These are phyloP conservation scores for Porphyrellus cyaneotinctus DNA, from an alignment of 768 basidiomycete species.

Conservation along the genomic window DNA sequence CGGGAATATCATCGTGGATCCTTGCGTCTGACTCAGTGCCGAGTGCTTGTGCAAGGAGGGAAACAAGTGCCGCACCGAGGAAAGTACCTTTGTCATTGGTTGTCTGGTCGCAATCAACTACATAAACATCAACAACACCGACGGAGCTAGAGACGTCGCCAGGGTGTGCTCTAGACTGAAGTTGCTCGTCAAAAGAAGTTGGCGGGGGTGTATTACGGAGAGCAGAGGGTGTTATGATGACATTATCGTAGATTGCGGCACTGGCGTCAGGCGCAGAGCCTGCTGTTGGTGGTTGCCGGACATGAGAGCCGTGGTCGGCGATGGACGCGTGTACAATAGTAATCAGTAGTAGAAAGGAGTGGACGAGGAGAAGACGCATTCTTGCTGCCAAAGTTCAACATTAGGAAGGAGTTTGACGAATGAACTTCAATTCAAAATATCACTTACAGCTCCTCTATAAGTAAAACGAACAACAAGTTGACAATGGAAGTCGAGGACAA, in stretches of 20 bases:
- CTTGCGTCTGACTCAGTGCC: no score
- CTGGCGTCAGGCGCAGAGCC: no score
- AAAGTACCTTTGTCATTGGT: no score
- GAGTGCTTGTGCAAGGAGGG: no score
- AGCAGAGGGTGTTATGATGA: slow-evolving; percentile 21
- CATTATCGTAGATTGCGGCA: slow-evolving; percentile 34
- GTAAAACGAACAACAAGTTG: no score
- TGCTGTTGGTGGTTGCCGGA: not conserved
- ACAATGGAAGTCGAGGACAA: no score
- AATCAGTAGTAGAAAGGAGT: not conserved
- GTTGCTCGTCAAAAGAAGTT: no score
- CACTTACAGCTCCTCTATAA: not conserved
- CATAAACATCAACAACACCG: slow-evolving; percentile 49
- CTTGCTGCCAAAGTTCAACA: not conserved
- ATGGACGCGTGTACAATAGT: not conserved
- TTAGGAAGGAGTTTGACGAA: not conserved
- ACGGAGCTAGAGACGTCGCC: slow-evolving; percentile 48
- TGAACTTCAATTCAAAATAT: not conserved
- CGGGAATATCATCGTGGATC: no score
- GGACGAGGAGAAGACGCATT: not conserved
- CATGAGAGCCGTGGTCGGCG: not conserved
- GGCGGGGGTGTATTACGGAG: no score
- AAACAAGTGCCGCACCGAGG: no score
- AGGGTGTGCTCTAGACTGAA: slow-evolving; percentile 65
- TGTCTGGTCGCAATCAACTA: not conserved